A percentile compares a stretch with the other conserved stretches of the same genome.
Evolutionary conservation across 2,329 filamentous ascomycete genomes (phyloP).

Genomic region (Calonectria naviculata): DNA sequence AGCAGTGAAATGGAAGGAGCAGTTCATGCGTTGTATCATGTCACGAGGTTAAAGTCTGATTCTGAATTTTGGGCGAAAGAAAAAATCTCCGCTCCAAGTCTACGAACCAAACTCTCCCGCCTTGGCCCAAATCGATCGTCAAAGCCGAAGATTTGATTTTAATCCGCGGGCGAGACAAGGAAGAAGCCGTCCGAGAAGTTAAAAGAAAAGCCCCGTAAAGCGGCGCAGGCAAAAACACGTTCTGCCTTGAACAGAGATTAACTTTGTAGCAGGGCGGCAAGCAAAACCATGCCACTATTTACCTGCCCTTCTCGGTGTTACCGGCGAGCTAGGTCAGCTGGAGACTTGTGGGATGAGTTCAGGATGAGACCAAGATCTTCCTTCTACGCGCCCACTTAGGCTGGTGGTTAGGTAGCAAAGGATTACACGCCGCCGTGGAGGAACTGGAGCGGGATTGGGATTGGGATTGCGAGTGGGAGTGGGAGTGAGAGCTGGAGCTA

Average conservation of each 20-base stretch:
- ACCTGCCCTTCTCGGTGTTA: background rate
- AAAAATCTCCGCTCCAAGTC: background rate
- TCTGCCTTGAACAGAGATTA: slow-evolving; percentile 5
- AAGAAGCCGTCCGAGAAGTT: background rate
- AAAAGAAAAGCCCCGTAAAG: background rate
- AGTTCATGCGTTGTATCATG: background rate
- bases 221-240: background rate
- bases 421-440: background rate
- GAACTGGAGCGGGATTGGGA: background rate
- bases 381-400: background rate
- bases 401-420: background rate
- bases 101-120: background rate
- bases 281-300: background rate
- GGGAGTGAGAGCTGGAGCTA: background rate
- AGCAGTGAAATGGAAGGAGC: background rate
- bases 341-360: background rate
- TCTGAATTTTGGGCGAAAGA: background rate
- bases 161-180: background rate
- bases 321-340: background rate
- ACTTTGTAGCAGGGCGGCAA: background rate
- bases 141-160: background rate
- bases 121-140: background rate
- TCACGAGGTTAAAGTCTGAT: background rate
- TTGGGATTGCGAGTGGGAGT: background rate
- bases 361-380: slow-evolving; percentile 2